Evolutionary conservation across 2,329 filamentous ascomycete species (phyloP).

Genomic region (Xylaria polymorpha): DNA sequence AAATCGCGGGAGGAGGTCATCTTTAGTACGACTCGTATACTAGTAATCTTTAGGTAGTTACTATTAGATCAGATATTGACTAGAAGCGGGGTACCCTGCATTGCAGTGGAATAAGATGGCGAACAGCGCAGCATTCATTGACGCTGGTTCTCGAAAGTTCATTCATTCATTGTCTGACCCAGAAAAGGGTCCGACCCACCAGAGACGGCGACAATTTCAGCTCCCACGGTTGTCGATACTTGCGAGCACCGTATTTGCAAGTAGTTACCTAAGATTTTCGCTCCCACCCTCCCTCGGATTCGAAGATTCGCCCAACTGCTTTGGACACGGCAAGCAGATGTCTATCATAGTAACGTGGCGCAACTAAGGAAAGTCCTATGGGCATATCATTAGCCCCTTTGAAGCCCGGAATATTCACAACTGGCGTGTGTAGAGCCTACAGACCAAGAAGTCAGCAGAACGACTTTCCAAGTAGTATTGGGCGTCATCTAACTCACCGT

Average conservation of each 20-base stretch:
- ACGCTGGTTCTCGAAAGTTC: neutral
- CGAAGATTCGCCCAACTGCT: slow-evolving; percentile 55
- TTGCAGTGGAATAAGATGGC: neutral
- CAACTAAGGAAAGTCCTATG: slow-evolving; percentile 66
- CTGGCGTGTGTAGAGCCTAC: slow-evolving; percentile 67
- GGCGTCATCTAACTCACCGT: slow-evolving; percentile 55
- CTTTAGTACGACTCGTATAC: neutral
- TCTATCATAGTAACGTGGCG: slow-evolving; percentile 58
- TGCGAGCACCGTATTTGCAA: neutral
- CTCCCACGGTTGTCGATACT: neutral
- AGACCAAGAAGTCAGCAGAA: neutral
- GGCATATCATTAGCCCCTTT: slow-evolving; percentile 67
- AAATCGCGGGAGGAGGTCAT: neutral
- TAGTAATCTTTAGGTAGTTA: too few species aligned
- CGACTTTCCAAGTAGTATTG: neutral
- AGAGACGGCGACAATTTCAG: neutral
- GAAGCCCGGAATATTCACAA: slow-evolving; percentile 74
- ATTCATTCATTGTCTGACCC: neutral
- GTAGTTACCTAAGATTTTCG: slow-evolving; percentile 12
- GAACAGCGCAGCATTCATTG: neutral
- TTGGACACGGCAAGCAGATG: slow-evolving; percentile 55
- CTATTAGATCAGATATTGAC: neutral
- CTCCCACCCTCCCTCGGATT: slow-evolving; percentile 52
- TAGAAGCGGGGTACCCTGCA: slow-evolving; percentile 9
- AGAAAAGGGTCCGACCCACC: neutral